phyloP scores from a whole-genome alignment of 2,329 filamentous ascomycete genomes.

The Drechslera avenae region DNA sequence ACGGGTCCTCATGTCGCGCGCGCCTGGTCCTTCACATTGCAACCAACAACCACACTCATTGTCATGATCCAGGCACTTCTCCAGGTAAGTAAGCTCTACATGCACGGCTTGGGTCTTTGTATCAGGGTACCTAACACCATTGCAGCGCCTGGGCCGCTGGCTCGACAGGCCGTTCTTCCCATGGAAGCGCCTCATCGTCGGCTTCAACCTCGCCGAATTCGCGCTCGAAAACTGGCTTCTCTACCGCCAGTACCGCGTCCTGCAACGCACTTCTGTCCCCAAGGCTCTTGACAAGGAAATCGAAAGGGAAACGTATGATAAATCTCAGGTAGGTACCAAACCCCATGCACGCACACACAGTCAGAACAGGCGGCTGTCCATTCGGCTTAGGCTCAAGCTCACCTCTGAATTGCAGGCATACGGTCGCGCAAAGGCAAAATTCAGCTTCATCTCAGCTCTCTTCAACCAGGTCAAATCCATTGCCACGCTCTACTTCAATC shows the following conservation, averaged over 20 bases:
- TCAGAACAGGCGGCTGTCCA: conserved; percentile 3
- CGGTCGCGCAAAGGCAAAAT: conserved; percentile 93
- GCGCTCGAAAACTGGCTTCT: conserved; percentile 88
- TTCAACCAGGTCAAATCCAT: conserved; percentile 88
- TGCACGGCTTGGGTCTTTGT: not conserved
- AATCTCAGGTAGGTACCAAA: conserved; percentile 67
- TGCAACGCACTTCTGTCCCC: conserved; percentile 79
- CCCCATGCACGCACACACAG: not conserved
- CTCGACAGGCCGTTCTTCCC: conserved; percentile 93
- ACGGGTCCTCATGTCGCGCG: conserved; percentile 31
- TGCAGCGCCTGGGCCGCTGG: conserved; percentile 73
- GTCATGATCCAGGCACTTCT: conserved; percentile 48
- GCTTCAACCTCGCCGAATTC: conserved; percentile 92
- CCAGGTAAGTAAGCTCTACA: conserved; percentile 27
- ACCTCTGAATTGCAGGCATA: conserved; percentile 63
- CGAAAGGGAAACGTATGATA: conserved; percentile 87
- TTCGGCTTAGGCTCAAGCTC: conserved; percentile 34
- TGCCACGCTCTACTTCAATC: conserved; percentile 85
- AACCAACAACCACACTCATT: conserved; percentile 12
- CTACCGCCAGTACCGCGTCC: conserved; percentile 84
- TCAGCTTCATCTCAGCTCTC: conserved; percentile 77
- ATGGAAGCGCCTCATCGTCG: conserved; percentile 95
- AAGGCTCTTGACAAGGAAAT: conserved; percentile 89
- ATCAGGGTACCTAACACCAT: conserved; percentile 17
- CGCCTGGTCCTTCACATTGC: conserved; percentile 9